These are phyloP conservation scores for Pezicula radicicola DNA, from an alignment of 2,329 filamentous ascomycete species.

Conservation along the genomic window DNA sequence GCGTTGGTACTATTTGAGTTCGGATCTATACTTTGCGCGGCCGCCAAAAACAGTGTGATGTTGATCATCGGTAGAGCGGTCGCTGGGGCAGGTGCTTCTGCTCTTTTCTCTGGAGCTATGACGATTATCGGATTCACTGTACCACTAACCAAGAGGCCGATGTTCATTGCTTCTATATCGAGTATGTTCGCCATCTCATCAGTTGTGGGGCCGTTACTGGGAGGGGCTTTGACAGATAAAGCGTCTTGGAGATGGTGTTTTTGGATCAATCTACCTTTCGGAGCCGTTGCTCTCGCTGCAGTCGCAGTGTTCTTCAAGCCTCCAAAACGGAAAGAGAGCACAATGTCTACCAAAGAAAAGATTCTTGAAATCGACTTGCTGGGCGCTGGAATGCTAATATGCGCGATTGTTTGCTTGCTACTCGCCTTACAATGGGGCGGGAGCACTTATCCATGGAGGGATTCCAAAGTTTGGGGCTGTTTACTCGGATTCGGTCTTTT, in stretches of 20 bases:
- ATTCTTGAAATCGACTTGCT: constrained; percentile 45
- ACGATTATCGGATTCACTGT: constrained; percentile 36
- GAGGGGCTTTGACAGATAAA: constrained; percentile 33
- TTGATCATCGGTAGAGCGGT: constrained; percentile 33
- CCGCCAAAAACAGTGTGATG: constrained; percentile 29
- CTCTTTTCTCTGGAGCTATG: constrained; percentile 31
- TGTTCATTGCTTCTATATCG: constrained; percentile 29
- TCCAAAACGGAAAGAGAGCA: constrained; percentile 27
- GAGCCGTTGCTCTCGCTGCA: constrained; percentile 34
- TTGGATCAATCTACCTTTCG: constrained; percentile 41
- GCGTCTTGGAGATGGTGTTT: constrained; percentile 37
- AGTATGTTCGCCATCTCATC: constrained; percentile 30
- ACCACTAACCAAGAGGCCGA: constrained; percentile 23
- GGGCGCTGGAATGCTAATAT: constrained; percentile 44
- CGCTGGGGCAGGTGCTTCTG: constrained; percentile 28
- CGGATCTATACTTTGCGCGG: constrained; percentile 31
- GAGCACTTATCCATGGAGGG: constrained; percentile 39
- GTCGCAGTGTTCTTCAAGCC: constrained; percentile 41
- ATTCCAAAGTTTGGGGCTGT: constrained; percentile 39
- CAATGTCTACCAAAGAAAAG: constrained; percentile 30
- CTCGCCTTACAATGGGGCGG: constrained; percentile 48
- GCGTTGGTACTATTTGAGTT: constrained; percentile 32
- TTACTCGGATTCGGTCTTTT: constrained; percentile 35
- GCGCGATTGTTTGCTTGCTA: constrained; percentile 39
- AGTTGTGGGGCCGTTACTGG: constrained; percentile 32